Percentiles rank a stretch among this genome's conserved stretches.
Evolutionary conservation across 208 protist species (phyloP).

Genomic region (Acanthamoeba healyi): DNA sequence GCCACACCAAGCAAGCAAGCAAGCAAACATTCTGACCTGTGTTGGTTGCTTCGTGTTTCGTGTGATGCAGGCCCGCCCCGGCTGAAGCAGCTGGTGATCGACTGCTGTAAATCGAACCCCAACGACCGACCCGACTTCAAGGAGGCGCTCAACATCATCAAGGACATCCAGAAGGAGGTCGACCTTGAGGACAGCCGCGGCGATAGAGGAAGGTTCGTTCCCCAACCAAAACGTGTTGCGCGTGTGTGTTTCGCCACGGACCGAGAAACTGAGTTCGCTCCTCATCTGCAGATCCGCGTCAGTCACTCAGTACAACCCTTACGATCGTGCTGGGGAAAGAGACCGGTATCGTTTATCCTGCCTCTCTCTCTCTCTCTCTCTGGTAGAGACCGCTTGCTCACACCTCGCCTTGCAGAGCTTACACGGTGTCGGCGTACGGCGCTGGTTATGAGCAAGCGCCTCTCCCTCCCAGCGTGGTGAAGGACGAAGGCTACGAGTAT

Average conservation of each 20-base stretch:
- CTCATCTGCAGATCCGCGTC: constrained; percentile 18
- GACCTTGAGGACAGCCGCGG: constrained; percentile 20
- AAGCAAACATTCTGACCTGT: too few relatives aligned
- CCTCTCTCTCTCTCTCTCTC: not conserved
- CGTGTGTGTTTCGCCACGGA: too few relatives aligned
- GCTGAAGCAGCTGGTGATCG: constrained; percentile 50
- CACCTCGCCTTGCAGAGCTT: not conserved
- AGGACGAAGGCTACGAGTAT: constrained; percentile 30
- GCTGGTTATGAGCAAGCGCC: constrained; percentile 33
- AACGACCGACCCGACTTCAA: constrained; percentile 46
- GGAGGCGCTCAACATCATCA: constrained; percentile 46
- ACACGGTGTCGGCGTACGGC: constrained; percentile 28
- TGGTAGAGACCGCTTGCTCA: too few relatives aligned
- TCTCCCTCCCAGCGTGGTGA: constrained; percentile 6
- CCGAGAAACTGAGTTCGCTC: too few relatives aligned
- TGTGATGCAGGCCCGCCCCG: constrained; percentile 25
- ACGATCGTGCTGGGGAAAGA: not conserved
- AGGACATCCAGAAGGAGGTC: constrained; percentile 47
- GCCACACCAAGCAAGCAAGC: too few relatives aligned
- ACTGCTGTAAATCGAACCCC: constrained; percentile 31
- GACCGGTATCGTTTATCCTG: not conserved
- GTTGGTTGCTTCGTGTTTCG: too few relatives aligned
- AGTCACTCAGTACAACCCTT: constrained; percentile 8
- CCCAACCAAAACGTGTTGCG: too few relatives aligned
- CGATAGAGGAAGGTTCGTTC: constrained; percentile 54